A percentile compares a stretch with the other conserved stretches of the same genome.
These are phyloP conservation scores for Scheffersomyces segobiensis DNA, from an alignment of 1,139 yeast species.

Conservation along the genomic window DNA sequence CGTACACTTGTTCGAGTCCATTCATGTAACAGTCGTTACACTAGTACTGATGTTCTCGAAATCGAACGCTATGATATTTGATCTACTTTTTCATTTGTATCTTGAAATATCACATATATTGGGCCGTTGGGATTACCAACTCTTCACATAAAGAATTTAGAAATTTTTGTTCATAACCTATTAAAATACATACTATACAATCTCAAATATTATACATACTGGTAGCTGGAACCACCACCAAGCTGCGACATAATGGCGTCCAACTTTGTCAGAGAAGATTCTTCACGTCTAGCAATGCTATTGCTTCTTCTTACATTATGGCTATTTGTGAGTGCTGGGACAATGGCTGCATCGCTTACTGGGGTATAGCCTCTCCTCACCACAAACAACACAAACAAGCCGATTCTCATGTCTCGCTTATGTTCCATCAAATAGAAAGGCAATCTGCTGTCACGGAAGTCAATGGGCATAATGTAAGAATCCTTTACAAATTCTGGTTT, in stretches of 20 bases:
- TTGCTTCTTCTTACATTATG: neutral
- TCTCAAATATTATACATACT: constrained; percentile 1
- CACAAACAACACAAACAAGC: constrained; percentile 47
- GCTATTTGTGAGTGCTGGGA: neutral
- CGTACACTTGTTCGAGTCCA: too few relatives aligned
- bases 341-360: constrained; percentile 10
- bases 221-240: neutral
- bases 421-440: constrained; percentile 28
- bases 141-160: neutral
- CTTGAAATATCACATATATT: constrained; percentile 8
- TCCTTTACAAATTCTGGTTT: constrained; percentile 59
- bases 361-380: constrained; percentile 45
- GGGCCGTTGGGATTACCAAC: neutral
- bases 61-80: too few relatives aligned
- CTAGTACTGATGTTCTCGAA: too few relatives aligned
- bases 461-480: constrained; percentile 58
- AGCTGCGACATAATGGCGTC: neutral
- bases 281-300: neutral
- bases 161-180: neutral
- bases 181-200: neutral
- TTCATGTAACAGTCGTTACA: too few relatives aligned
- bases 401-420: constrained; percentile 21
- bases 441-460: constrained; percentile 23
- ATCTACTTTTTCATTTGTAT: too few relatives aligned
- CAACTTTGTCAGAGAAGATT: neutral